Percentiles rank a stretch among this genome's conserved stretches.
These are phyloP conservation scores for Laburnicola sp. DNA, from an alignment of 2,329 filamentous ascomycete genomes.

Conservation along the genomic window DNA sequence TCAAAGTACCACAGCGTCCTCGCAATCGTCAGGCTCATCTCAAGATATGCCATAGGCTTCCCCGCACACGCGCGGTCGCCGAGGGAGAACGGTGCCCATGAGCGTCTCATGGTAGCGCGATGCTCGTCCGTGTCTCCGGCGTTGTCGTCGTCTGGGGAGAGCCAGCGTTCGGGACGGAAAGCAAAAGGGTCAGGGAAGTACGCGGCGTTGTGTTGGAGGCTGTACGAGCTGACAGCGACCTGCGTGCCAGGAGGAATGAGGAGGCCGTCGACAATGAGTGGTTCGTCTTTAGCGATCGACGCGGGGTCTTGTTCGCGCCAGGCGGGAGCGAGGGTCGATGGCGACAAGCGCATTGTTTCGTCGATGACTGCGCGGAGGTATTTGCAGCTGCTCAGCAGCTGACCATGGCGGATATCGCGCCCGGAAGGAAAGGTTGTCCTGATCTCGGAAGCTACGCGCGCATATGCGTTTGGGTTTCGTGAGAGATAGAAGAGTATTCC, in stretches of 20 bases:
- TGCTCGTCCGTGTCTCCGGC: not conserved
- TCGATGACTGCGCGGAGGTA: conserved; percentile 27
- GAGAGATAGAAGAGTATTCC: conserved; percentile 13
- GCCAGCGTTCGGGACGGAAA: no score
- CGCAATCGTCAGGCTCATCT: conserved; percentile 1
- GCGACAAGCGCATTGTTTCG: conserved; percentile 22
- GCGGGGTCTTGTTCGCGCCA: no score
- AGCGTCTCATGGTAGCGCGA: not conserved
- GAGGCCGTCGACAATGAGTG: no score
- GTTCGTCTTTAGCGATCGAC: no score
- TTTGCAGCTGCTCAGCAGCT: conserved; percentile 10
- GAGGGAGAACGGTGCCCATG: conserved; percentile 1
- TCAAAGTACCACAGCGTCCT: conserved; percentile 2
- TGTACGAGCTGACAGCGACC: no score
- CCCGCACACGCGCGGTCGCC: conserved; percentile 1
- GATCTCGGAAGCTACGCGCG: conserved; percentile 12
- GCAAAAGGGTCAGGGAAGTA: no score
- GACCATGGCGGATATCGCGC: conserved; percentile 19
- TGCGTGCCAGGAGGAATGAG: no score
- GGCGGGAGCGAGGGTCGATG: conserved; percentile 5
- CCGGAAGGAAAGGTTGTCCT: conserved; percentile 10
- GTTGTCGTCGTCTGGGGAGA: no score
- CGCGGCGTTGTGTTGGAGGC: no score
- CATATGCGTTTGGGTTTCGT: not conserved
- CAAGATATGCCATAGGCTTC: conserved; percentile 6